phyloP scores from a whole-genome alignment of 1,284 basidiomycete species.

The Somion occarium region DNA sequence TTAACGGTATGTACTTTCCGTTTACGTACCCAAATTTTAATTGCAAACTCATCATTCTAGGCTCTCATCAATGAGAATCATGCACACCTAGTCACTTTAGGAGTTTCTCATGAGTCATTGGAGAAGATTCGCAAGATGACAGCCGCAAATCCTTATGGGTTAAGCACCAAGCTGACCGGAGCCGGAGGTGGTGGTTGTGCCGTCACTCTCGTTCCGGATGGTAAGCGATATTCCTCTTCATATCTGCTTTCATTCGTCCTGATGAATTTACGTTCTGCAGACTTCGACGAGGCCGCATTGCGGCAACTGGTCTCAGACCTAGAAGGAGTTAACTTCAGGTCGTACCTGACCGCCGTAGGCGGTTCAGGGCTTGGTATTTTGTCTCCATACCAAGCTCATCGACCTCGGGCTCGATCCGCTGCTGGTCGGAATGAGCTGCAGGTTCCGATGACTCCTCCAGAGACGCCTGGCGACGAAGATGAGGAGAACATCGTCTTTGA shows the following conservation, averaged over 20 bases:
- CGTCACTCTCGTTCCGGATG: conserved; percentile 91
- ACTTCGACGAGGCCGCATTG: conserved; percentile 34
- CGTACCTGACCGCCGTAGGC: conserved; percentile 90
- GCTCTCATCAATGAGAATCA: conserved; percentile 89
- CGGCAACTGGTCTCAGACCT: conserved; percentile 40
- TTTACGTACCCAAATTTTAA: conserved; percentile 15
- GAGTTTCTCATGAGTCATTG: conserved; percentile 89
- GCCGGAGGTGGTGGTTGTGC: conserved; percentile 99
- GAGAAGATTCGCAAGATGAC: conserved; percentile 81
- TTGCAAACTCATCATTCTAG: conserved; percentile 31
- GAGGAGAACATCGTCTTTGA: conserved; percentile 14
- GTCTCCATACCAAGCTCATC: conserved; percentile 51
- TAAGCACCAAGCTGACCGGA: conserved; percentile 96
- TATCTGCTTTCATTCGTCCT: background rate
- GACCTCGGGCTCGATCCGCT: conserved; percentile 7
- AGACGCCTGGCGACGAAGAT: conserved; percentile 31
- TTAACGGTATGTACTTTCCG: conserved; percentile 44
- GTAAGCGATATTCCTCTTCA: conserved; percentile 38
- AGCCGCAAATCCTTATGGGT: conserved; percentile 51
- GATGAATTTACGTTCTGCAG: conserved; percentile 34
- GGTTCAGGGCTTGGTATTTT: conserved; percentile 89
- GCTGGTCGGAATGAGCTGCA: conserved; percentile 7
- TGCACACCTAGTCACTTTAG: conserved; percentile 77
- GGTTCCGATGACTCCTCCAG: conserved; percentile 48
- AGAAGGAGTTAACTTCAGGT: conserved; percentile 65